Conservation (phyloP, 257 asterid genomes). For the Solanum ossicruentum region DNA sequence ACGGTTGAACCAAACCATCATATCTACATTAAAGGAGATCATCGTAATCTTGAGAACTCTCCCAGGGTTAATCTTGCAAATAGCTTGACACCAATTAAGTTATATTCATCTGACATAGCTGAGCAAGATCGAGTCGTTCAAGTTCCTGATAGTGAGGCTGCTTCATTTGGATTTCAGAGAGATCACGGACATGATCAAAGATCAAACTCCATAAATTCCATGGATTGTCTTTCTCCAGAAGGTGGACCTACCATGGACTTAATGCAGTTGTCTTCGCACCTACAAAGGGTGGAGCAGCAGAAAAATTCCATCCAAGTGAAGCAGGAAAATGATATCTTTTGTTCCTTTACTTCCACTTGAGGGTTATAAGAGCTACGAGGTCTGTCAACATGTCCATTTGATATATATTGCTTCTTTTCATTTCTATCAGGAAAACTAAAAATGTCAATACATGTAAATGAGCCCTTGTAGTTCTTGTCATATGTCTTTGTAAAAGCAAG, state of each 20-base stretch:
- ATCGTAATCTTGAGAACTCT: conserved; percentile 2
- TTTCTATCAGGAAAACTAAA: background rate
- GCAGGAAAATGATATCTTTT: conserved; percentile 22
- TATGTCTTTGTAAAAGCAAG: background rate
- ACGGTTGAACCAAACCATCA: background rate
- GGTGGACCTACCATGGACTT: conserved; percentile 25
- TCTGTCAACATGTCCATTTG: background rate
- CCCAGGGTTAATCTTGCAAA: background rate
- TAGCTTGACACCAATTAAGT: background rate
- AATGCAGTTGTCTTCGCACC: conserved; percentile 44
- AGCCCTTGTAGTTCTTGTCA: background rate
- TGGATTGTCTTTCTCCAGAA: conserved; percentile 2
- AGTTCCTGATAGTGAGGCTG: background rate
- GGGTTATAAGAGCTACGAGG: background rate
- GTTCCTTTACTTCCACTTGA: conserved; percentile 12
- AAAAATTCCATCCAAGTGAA: conserved; percentile 24
- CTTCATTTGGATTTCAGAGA: background rate
- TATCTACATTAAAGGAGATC: background rate
- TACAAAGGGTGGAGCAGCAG: conserved; percentile 51
- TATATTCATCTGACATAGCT: background rate
- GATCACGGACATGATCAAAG: background rate
- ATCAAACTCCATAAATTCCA: background rate
- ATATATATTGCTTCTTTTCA: background rate
- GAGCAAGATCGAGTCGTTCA: background rate
- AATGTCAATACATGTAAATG: background rate